Conservation (phyloP, 2,329 filamentous ascomycete species). For the Escovopsis sp. region DNA sequence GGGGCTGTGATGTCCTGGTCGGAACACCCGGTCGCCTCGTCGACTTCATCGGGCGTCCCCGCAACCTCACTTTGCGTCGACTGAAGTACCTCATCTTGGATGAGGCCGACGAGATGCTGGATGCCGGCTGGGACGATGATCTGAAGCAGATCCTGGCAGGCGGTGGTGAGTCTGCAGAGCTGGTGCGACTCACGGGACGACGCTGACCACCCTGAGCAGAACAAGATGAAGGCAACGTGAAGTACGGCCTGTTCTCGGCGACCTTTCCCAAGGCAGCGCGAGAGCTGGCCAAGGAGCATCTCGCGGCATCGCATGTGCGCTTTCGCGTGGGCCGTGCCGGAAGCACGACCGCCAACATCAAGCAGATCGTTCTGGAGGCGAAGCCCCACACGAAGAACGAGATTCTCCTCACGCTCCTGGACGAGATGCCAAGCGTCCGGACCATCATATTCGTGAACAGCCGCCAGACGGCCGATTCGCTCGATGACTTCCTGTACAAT, state of each 20-base stretch:
- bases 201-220: slow-evolving; percentile 29
- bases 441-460: slow-evolving; percentile 85
- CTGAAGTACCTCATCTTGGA: slow-evolving; percentile 76
- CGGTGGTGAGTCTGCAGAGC: slow-evolving; percentile 44
- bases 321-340: slow-evolving; percentile 81
- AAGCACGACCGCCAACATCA: slow-evolving; percentile 67
- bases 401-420: slow-evolving; percentile 56
- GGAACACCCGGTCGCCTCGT: slow-evolving; percentile 74
- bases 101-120: slow-evolving; percentile 87
- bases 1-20: slow-evolving; percentile 80
- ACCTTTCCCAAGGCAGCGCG: slow-evolving; percentile 77
- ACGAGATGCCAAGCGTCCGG: slow-evolving; percentile 53
- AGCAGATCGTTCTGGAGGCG: slow-evolving; percentile 57
- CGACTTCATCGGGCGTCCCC: slow-evolving; percentile 63
- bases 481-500: slow-evolving; percentile 84
- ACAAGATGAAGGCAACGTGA: slow-evolving; percentile 54
- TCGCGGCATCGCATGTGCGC: slow-evolving; percentile 58
- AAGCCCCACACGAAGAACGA: slow-evolving; percentile 53
- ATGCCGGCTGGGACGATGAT: slow-evolving; percentile 61
- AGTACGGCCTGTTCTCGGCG: slow-evolving; percentile 78
- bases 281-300: slow-evolving; percentile 58
- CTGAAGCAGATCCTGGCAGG: slow-evolving; percentile 64
- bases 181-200: not conserved
- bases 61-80: slow-evolving; percentile 55
- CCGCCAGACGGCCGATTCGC: slow-evolving; percentile 60